Conservation (phyloP, 2,329 filamentous ascomycete species). For the Fusarium sp. region DNA sequence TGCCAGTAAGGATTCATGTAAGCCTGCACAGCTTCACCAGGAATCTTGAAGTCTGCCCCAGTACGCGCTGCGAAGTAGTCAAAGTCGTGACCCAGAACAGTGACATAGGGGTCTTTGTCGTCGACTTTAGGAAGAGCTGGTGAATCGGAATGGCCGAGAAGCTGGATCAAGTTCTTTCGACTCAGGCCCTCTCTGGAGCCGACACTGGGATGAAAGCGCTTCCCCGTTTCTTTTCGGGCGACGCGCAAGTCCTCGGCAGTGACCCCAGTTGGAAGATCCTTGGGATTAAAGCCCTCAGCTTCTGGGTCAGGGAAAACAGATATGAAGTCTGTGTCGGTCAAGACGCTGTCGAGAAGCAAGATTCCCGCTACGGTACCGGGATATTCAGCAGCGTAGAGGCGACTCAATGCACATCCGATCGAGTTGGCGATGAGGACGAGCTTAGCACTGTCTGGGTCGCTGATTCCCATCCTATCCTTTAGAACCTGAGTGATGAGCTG, state of each 20-base stretch:
- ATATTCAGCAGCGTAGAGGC: conserved; percentile 61
- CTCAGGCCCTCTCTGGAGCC: conserved; percentile 37
- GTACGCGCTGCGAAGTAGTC: conserved; percentile 26
- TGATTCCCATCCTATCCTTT: background rate
- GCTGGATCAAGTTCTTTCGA: conserved; percentile 29
- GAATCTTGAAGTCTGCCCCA: background rate
- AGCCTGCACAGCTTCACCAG: conserved; percentile 52
- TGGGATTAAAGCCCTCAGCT: conserved; percentile 55
- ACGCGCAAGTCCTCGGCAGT: conserved; percentile 18
- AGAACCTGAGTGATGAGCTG: conserved; percentile 29
- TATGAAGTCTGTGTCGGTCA: conserved; percentile 67
- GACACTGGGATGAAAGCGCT: conserved; percentile 37
- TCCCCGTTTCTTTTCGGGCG: conserved; percentile 8
- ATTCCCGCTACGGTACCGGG: conserved; percentile 58
- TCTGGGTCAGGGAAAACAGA: conserved; percentile 67
- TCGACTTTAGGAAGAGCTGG: conserved; percentile 12
- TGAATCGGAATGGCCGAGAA: conserved; percentile 28
- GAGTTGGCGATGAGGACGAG: conserved; percentile 38
- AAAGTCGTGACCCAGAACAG: conserved; percentile 41
- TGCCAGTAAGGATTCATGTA: conserved; percentile 67
- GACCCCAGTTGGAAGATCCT: conserved; percentile 24
- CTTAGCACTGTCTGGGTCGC: background rate
- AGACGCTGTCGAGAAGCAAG: conserved; percentile 66
- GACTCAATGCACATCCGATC: conserved; percentile 51
- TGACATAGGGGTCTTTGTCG: conserved; percentile 20